Conservation (phyloP, 345 rosid species). For the Physaria fendleri region DNA sequence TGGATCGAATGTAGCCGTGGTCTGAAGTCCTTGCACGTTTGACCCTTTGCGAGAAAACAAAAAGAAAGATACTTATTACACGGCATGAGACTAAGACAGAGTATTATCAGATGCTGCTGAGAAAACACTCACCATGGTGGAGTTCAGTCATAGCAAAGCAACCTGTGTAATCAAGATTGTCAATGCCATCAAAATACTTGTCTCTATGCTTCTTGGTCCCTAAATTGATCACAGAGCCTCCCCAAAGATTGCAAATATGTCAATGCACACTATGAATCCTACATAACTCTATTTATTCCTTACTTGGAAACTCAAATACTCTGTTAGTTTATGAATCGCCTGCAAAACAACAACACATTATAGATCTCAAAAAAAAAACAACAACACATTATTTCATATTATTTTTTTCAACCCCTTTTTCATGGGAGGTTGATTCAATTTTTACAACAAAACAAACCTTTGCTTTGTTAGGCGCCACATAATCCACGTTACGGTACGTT, state of each 20-base stretch:
- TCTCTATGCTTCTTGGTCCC: slow-evolving; percentile 96
- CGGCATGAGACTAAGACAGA: neutral
- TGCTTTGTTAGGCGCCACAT: slow-evolving; percentile 97
- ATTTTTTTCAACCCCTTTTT: no score
- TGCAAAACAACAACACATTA: slow-evolving; percentile 22
- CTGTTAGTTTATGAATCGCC: slow-evolving; percentile 91
- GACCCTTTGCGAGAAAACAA: slow-evolving; percentile 48
- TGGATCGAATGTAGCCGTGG: slow-evolving; percentile 82
- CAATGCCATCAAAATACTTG: slow-evolving; percentile 81
- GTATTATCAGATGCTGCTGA: neutral
- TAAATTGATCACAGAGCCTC: slow-evolving; percentile 85
- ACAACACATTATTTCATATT: no score
- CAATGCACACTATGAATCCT: no score
- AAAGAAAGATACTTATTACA: slow-evolving; percentile 2
- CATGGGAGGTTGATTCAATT: no score
- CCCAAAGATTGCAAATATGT: slow-evolving; percentile 77
- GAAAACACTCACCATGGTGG: slow-evolving; percentile 64
- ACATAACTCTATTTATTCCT: slow-evolving; percentile 25
- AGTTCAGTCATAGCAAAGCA: slow-evolving; percentile 99
- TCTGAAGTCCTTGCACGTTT: slow-evolving; percentile 94
- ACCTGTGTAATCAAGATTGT: slow-evolving; percentile 77
- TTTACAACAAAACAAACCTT: slow-evolving; percentile 45
- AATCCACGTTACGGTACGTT: slow-evolving; percentile 86
- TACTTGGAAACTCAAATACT: slow-evolving; percentile 83
- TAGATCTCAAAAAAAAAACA: no score